Evolutionary conservation across 164 flowering plant species (phyloP).

Genomic region (Tetrastigma voinierianum): DNA sequence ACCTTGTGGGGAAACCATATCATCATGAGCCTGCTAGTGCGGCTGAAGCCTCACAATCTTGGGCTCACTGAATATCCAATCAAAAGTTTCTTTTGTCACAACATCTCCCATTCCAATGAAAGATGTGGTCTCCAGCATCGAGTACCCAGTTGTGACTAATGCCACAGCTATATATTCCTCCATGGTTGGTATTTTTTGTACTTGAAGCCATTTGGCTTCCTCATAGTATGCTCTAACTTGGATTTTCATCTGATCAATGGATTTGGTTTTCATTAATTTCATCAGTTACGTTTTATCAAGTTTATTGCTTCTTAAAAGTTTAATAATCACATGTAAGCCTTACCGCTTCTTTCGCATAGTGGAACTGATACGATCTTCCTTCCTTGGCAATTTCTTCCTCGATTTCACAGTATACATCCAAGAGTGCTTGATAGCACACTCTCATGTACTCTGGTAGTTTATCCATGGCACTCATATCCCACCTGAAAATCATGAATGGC

Average conservation of each 20-base stretch:
- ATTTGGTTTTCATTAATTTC: too few relatives aligned
- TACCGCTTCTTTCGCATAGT: constrained; percentile 35
- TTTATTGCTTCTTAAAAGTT: constrained; percentile 9
- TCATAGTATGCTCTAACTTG: constrained; percentile 19
- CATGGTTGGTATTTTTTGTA: constrained; percentile 22
- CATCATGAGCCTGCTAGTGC: constrained; percentile 29
- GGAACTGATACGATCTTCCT: constrained; percentile 21
- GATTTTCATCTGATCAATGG: constrained; percentile 26
- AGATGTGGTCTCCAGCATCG: constrained; percentile 10
- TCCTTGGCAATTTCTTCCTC: constrained; percentile 25
- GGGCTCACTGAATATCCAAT: constrained; percentile 29
- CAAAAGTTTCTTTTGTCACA: constrained; percentile 27
- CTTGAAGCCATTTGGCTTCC: constrained; percentile 39
- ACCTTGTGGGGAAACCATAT: constrained; percentile 30
- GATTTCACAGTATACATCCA: constrained; percentile 10
- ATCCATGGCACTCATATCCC: constrained; percentile 29
- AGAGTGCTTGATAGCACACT: constrained; percentile 14
- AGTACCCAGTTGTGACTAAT: constrained; percentile 2
- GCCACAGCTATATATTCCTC: constrained; percentile 32
- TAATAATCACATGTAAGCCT: neutral
- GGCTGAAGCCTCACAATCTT: constrained; percentile 19
- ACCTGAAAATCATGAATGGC: constrained; percentile 23
- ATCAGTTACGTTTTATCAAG: too few relatives aligned
- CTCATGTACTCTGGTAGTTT: constrained; percentile 47
- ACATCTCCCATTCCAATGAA: constrained; percentile 36